Conservation (phyloP, 345 rosid genomes). For the Rhodamnia rubescens region DNA sequence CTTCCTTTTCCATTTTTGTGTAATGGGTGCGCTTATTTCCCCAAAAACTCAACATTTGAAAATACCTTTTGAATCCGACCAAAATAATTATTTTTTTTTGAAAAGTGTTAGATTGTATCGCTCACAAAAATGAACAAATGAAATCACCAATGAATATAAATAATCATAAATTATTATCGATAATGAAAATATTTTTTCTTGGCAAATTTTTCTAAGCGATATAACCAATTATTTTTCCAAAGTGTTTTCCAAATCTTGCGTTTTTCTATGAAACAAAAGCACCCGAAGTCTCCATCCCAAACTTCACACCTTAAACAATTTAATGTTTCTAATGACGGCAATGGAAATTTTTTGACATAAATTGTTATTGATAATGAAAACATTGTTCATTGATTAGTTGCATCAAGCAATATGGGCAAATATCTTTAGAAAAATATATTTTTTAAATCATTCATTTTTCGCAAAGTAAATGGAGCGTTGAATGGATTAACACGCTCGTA, state of each 20-base stretch:
- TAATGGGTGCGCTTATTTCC: neutral
- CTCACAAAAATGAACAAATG: too few species aligned
- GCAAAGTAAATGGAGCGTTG: accelerated
- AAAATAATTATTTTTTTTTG: too few species aligned
- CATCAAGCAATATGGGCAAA: neutral
- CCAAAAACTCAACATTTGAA: too few species aligned
- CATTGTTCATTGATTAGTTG: neutral
- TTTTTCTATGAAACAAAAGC: too few species aligned
- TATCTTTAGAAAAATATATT: neutral
- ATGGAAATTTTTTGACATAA: neutral
- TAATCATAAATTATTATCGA: too few species aligned
- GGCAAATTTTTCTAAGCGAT: too few species aligned
- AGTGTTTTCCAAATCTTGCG: too few species aligned
- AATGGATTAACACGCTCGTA: neutral
- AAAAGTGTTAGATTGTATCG: too few species aligned
- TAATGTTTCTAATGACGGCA: neutral
- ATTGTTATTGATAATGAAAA: neutral
- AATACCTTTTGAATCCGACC: too few species aligned
- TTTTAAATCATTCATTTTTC: neutral
- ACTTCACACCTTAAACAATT: neutral
- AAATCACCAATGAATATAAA: too few species aligned
- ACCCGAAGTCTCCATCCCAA: neutral
- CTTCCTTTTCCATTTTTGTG: neutral
- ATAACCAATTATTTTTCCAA: too few species aligned
- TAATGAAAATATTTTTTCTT: too few species aligned